Conservation (phyloP, 768 basidiomycete species). For the Russula dissimulans region DNA sequence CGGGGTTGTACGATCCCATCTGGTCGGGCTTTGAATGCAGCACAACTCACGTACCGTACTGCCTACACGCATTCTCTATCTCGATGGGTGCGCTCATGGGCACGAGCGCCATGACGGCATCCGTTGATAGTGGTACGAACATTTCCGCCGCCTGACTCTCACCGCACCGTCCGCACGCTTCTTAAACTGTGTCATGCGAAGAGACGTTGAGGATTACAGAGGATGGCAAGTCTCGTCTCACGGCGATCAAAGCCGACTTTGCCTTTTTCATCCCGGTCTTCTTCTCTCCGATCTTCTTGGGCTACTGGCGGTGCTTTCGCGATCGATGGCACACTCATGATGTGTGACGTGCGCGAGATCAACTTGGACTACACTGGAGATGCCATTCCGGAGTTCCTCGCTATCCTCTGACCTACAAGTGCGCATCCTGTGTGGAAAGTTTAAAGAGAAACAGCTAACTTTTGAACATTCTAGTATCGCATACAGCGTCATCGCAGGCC, state of each 20-base stretch:
- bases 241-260: too few relatives aligned
- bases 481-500: too few relatives aligned
- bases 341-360: conserved; percentile 71
- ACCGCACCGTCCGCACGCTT: too few relatives aligned
- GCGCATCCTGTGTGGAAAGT: too few relatives aligned
- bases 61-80: conserved; percentile 28
- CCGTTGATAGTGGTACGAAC: conserved; percentile 44
- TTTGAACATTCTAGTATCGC: too few relatives aligned
- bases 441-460: too few relatives aligned
- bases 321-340: conserved; percentile 82
- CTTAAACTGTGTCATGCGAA: conserved; percentile 38
- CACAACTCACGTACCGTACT: too few relatives aligned
- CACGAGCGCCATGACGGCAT: conserved; percentile 74
- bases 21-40: conserved; percentile 83
- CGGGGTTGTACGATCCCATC: conserved; percentile 72
- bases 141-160: too few relatives aligned
- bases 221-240: too few relatives aligned
- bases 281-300: conserved; percentile 45
- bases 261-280: too few relatives aligned
- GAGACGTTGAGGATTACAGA: conserved; percentile 59
- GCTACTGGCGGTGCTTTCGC: conserved; percentile 81
- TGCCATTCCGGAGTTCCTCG: conserved; percentile 48
- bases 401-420: conserved; percentile 21
- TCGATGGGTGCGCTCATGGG: conserved; percentile 75
- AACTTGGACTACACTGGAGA: conserved; percentile 80